phyloP scores from a whole-genome alignment of 441 rosid species.

The Mallotus repandus region DNA sequence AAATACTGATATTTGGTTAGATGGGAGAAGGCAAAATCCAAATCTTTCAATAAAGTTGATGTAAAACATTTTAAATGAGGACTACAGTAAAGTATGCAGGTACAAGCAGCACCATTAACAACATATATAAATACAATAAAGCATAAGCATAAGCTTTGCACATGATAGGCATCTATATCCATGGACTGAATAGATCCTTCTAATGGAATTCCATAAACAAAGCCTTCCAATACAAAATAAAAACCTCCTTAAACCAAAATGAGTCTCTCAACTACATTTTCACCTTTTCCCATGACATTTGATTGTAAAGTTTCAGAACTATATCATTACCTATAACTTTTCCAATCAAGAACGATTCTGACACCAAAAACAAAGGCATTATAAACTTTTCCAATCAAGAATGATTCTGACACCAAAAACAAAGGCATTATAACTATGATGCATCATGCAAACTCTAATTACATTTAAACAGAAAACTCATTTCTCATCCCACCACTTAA shows the following conservation, averaged over 20 bases:
- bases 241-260: neutral
- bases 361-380: neutral
- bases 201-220: neutral
- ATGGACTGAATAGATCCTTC: neutral
- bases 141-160: neutral
- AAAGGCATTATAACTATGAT: neutral
- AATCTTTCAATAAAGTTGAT: neutral
- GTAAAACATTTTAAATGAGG: neutral
- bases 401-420: neutral
- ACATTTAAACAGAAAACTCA: neutral
- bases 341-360: neutral
- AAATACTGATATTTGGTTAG: neutral
- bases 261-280: neutral
- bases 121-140: neutral
- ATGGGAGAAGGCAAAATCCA: neutral
- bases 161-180: neutral
- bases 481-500: neutral
- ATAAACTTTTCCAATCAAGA: neutral
- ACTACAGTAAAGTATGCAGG: neutral
- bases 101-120: neutral
- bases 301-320: no score
- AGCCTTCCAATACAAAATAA: neutral
- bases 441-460: neutral
- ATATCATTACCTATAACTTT: neutral
- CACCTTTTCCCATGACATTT: neutral